Evolutionary conservation across 176 grass and related monocot genomes (phyloP).

Genomic region (Saccharum spontaneum): DNA sequence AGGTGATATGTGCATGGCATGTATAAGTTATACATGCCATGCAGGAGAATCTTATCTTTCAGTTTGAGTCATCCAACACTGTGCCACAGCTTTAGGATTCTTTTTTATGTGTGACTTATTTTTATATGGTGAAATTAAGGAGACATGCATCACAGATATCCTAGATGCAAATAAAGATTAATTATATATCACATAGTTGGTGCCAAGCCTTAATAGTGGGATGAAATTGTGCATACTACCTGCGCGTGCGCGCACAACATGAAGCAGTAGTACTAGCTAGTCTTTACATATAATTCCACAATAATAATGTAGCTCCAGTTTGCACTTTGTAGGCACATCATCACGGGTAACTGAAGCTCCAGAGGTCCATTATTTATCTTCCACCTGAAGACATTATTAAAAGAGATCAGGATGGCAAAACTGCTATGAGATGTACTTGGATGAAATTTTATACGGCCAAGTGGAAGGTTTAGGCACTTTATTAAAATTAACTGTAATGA

Average conservation of each 20-base stretch:
- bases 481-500: background rate
- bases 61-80: background rate
- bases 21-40: background rate
- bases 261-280: slow-evolving; percentile 11
- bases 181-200: slow-evolving; percentile 10
- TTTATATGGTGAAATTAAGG: background rate
- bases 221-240: slow-evolving; percentile 3
- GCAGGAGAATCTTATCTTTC: background rate
- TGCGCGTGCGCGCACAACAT: background rate
- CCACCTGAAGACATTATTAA: slow-evolving; percentile 31
- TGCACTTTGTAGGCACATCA: background rate
- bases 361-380: slow-evolving; percentile 32
- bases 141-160: background rate
- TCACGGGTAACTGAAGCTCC: background rate
- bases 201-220: slow-evolving; percentile 13
- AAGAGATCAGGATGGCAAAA: background rate
- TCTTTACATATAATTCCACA: slow-evolving; percentile 12
- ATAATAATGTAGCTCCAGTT: background rate
- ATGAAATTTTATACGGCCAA: background rate
- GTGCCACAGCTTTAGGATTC: background rate
- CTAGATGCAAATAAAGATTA: background rate
- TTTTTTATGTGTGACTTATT: background rate
- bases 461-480: background rate
- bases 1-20: background rate
- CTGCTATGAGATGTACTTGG: background rate